A percentile compares a stretch with the other conserved stretches of the same genome.
Evolutionary conservation across 108 stramenopile species (phyloP).

Genomic region (Nitzschia putrida): DNA sequence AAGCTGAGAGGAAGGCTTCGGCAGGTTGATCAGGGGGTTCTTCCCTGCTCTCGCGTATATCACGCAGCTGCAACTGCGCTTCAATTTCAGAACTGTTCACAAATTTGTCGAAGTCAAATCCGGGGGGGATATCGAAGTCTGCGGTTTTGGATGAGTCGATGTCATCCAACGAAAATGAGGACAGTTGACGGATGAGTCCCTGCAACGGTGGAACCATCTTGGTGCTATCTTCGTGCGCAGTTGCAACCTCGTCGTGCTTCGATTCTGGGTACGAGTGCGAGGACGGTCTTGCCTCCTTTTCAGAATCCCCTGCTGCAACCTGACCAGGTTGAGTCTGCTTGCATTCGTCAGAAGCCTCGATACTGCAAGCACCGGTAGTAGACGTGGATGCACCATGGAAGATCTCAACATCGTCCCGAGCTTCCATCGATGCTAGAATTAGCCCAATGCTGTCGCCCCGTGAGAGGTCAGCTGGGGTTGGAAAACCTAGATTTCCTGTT

Average conservation of each 20-base stretch:
- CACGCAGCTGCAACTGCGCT: not conserved
- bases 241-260: not conserved
- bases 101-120: not conserved
- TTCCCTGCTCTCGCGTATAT: not conserved
- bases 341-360: too few species aligned
- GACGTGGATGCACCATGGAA: too few species aligned
- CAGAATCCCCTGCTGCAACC: too few species aligned
- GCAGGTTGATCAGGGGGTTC: not conserved
- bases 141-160: not conserved
- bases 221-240: not conserved
- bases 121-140: not conserved
- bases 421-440: not conserved
- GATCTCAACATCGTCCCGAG: slow-evolving; percentile 9
- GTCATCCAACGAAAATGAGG: slow-evolving; percentile 1
- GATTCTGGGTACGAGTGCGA: too few species aligned
- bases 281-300: too few species aligned
- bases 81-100: not conserved
- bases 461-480: not conserved
- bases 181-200: not conserved
- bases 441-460: not conserved
- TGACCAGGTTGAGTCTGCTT: too few species aligned
- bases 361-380: too few species aligned
- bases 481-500: too few species aligned
- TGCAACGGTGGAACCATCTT: not conserved
- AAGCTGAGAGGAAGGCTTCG: not conserved